phyloP scores from a whole-genome alignment of 805 yeast genomes.

The Metschnikowia henanensis region DNA sequence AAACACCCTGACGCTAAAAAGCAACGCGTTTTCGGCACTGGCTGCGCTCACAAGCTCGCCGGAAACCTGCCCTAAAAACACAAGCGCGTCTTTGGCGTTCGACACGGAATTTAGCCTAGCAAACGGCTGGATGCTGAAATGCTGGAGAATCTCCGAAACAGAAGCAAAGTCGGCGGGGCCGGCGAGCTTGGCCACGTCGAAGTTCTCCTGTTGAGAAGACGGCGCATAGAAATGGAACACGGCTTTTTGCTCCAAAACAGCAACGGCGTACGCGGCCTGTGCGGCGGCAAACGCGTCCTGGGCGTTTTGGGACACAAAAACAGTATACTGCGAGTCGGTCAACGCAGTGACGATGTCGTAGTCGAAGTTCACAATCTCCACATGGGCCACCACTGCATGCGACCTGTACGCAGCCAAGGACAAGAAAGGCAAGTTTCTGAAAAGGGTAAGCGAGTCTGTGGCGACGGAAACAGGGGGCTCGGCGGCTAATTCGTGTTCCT shows the following conservation, averaged over 20 bases:
- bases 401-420: conserved; percentile 35
- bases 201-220: conserved; percentile 14
- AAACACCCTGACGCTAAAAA: conserved; percentile 62
- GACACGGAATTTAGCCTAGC: conserved; percentile 26
- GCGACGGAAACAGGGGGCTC: conserved; percentile 41
- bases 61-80: conserved; percentile 62
- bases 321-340: conserved; percentile 64
- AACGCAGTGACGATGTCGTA: conserved; percentile 68
- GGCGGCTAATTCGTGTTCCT: conserved; percentile 1
- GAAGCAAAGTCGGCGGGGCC: conserved; percentile 3
- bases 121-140: conserved; percentile 31
- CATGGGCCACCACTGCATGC: conserved; percentile 56
- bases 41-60: conserved; percentile 43
- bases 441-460: conserved; percentile 52
- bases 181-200: conserved; percentile 8
- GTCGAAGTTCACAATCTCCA: conserved; percentile 59
- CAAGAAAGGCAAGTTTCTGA: conserved; percentile 62
- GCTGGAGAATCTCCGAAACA: conserved; percentile 24
- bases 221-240: conserved; percentile 71
- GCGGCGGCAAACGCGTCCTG: conserved; percentile 55
- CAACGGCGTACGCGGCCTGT: conserved; percentile 56
- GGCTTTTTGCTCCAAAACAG: conserved; percentile 49
- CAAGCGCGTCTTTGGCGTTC: conserved; percentile 49
- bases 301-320: conserved; percentile 64
- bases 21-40: conserved; percentile 39